Percentiles rank a stretch among this genome's conserved stretches.
Evolutionary conservation across 2,329 filamentous ascomycete species (phyloP).

Genomic region (Cordyceps tenuipes): DNA sequence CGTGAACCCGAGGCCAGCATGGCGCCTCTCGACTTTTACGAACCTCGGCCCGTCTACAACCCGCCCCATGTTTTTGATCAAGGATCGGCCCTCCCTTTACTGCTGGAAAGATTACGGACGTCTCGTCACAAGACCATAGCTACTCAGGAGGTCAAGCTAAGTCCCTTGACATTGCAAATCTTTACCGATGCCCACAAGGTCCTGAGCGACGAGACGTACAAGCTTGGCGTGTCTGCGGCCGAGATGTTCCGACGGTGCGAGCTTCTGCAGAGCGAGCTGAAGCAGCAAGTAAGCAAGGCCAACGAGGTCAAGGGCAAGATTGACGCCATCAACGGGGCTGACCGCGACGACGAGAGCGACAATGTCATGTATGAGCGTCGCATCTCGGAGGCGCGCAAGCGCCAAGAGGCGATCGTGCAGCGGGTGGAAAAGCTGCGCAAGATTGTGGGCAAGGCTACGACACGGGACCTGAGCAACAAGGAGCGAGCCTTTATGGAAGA

Average conservation of each 20-base stretch:
- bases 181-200: constrained; percentile 67
- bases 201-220: constrained; percentile 60
- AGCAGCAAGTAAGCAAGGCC: constrained; percentile 57
- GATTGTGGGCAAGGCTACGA: constrained; percentile 32
- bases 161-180: constrained; percentile 60
- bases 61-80: constrained; percentile 53
- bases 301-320: constrained; percentile 58
- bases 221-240: constrained; percentile 59
- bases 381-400: constrained; percentile 43
- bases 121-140: constrained; percentile 53
- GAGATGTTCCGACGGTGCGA: constrained; percentile 67
- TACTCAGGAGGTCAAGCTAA: constrained; percentile 60
- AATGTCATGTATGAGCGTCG: constrained; percentile 52
- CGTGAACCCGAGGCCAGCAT: constrained; percentile 35
- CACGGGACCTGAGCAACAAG: constrained; percentile 35
- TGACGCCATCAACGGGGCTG: constrained; percentile 47
- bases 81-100: constrained; percentile 44
- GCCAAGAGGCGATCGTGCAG: constrained; percentile 48
- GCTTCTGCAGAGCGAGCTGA: constrained; percentile 57
- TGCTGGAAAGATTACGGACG: constrained; percentile 49
- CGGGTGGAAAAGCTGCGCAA: constrained; percentile 52
- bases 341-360: constrained; percentile 42
- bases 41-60: constrained; percentile 59
- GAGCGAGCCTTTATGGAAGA: constrained; percentile 39
- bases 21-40: constrained; percentile 43